Evolutionary conservation across 192 early-diverging fungal species (phyloP).

Genomic region (Chytriomyces sp.): DNA sequence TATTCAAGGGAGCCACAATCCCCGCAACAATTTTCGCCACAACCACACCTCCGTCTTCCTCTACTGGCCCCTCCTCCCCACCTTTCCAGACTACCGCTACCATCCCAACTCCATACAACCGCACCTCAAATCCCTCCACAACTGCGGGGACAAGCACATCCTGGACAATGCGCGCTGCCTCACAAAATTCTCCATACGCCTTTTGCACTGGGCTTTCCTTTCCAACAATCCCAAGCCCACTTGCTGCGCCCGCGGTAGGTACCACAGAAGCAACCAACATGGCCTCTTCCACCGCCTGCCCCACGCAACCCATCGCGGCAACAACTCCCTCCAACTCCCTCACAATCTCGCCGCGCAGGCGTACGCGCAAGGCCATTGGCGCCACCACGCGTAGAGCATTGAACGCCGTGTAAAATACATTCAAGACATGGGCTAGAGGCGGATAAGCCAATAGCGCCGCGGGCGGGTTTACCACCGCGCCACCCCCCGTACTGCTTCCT

Average conservation of each 20-base stretch:
- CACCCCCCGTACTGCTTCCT: background rate
- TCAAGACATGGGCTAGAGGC: conserved; percentile 65
- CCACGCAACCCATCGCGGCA: background rate
- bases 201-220: background rate
- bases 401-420: conserved; percentile 61
- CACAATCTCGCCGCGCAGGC: background rate
- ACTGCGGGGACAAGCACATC: conserved; percentile 23
- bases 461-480: conserved; percentile 51
- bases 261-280: background rate
- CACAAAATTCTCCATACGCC: conserved; percentile 4
- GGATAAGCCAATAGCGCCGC: conserved; percentile 63
- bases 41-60: background rate
- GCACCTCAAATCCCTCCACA: conserved; percentile 5
- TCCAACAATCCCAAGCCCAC: background rate
- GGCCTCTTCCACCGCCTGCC: no score
- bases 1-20: background rate
- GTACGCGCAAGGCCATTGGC: background rate
- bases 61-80: background rate
- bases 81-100: background rate
- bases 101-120: background rate
- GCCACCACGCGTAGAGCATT: conserved; percentile 60
- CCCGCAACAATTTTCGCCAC: background rate
- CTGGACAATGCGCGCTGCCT: background rate
- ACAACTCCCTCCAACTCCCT: background rate
- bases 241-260: background rate